A percentile compares a stretch with the other conserved stretches of the same genome.
These are phyloP conservation scores for Pseudophaeomoniella oleicola DNA, from an alignment of 2,329 filamentous ascomycete genomes.

Conservation along the genomic window DNA sequence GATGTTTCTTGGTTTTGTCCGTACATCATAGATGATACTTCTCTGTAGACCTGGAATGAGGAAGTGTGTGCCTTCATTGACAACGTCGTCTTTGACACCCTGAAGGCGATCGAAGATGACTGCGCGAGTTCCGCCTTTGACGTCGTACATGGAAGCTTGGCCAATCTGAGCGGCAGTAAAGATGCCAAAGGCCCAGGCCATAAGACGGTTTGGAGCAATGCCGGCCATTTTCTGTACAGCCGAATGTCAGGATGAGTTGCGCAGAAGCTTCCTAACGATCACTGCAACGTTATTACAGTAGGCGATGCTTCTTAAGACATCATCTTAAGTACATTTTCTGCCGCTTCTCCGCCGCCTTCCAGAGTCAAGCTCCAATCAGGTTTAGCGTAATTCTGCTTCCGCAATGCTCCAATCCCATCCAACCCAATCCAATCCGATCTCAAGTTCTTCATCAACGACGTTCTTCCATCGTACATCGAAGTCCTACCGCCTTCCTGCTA, in stretches of 20 bases:
- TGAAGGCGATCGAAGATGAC: slow-evolving; percentile 94
- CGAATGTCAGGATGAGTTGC: no score
- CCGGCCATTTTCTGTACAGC: no score
- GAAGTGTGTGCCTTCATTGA: slow-evolving; percentile 96
- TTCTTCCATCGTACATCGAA: not conserved
- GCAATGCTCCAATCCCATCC: not conserved
- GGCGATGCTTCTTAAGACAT: no score
- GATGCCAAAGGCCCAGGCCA: slow-evolving; percentile 54
- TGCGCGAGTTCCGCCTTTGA: slow-evolving; percentile 82
- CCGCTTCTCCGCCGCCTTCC: not conserved
- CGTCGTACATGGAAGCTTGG: slow-evolving; percentile 85
- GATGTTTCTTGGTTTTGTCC: slow-evolving; percentile 94
- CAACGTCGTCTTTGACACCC: slow-evolving; percentile 82
- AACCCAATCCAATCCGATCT: not conserved
- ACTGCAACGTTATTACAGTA: no score
- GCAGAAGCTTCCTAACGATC: no score
- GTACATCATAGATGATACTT: slow-evolving; percentile 90
- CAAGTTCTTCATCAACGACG: not conserved
- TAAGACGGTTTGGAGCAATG: slow-evolving; percentile 32
- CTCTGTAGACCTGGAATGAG: slow-evolving; percentile 90
- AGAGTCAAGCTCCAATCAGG: not conserved
- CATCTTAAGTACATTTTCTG: not conserved
- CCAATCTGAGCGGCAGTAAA: slow-evolving; percentile 52
- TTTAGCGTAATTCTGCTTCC: not conserved
- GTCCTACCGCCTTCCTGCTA: not conserved